Percentiles rank a stretch among this genome's conserved stretches.
Evolutionary conservation across 2,329 filamentous ascomycete species (phyloP).

Genomic region (Dothistroma septosporum): DNA sequence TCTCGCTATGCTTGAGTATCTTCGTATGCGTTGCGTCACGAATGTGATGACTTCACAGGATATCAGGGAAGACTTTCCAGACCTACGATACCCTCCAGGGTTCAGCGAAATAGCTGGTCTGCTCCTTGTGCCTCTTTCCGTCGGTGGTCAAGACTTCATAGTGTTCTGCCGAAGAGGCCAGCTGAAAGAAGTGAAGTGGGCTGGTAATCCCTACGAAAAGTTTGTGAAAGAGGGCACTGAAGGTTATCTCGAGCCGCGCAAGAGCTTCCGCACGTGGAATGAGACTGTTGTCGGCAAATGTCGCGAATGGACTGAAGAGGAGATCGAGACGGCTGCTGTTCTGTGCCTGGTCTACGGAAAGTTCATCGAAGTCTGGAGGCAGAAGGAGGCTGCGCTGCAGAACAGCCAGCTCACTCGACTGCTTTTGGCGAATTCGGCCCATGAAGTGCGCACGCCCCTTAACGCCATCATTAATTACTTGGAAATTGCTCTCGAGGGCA

Average conservation of each 20-base stretch:
- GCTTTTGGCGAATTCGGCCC: conserved; percentile 80
- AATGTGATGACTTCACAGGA: conserved; percentile 77
- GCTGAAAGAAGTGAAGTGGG: conserved; percentile 74
- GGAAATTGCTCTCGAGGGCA: conserved; percentile 81
- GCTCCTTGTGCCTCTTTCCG: conserved; percentile 74
- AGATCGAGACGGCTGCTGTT: conserved; percentile 83
- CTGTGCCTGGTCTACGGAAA: conserved; percentile 82
- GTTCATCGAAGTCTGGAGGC: conserved; percentile 90
- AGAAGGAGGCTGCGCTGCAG: conserved; percentile 80
- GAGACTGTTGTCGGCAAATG: conserved; percentile 79
- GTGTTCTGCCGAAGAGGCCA: conserved; percentile 83
- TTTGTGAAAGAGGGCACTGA: conserved; percentile 66
- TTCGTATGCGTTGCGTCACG: conserved; percentile 69
- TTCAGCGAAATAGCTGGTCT: conserved; percentile 75
- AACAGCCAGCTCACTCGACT: conserved; percentile 75
- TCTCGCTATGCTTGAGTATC: conserved; percentile 77
- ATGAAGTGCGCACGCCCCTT: conserved; percentile 83
- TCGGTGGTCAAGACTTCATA: conserved; percentile 76
- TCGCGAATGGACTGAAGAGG: conserved; percentile 82
- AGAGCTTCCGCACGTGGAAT: conserved; percentile 74
- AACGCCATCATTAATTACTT: conserved; percentile 95
- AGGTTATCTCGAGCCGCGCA: conserved; percentile 71
- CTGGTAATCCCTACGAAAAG: conserved; percentile 82
- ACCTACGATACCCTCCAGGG: conserved; percentile 72
- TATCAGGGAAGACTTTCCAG: conserved; percentile 70